A percentile compares a stretch with the other conserved stretches of the same genome.
Conservation (phyloP, 1,139 yeast species). For the Kurtzmaniella quercitrusa region DNA sequence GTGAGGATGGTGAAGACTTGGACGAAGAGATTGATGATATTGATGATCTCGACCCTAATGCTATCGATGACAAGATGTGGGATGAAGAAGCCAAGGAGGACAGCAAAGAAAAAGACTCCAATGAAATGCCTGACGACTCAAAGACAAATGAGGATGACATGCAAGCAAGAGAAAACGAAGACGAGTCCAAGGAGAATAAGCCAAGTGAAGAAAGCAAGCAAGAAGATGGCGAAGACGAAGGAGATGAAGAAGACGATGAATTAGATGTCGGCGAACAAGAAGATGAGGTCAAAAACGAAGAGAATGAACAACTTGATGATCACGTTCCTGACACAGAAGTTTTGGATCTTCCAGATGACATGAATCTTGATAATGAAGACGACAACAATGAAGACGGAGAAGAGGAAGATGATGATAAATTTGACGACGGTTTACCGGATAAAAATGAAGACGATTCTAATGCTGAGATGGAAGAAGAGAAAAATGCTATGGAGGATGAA, state of each 20-base stretch:
- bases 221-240: constrained; percentile 26
- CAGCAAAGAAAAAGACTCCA: constrained; percentile 69
- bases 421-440: constrained; percentile 26
- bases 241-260: constrained; percentile 46
- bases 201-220: constrained; percentile 23
- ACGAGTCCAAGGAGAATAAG: constrained; percentile 36
- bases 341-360: constrained; percentile 80
- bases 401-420: constrained; percentile 25
- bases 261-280: constrained; percentile 77
- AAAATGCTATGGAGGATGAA: constrained; percentile 17
- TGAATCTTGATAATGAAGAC: constrained; percentile 69
- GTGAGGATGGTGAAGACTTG: constrained; percentile 55
- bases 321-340: constrained; percentile 79
- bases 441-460: constrained; percentile 17
- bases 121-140: constrained; percentile 57
- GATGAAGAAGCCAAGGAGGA: constrained; percentile 84
- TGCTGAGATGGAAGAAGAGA: constrained; percentile 15
- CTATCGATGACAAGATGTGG: constrained; percentile 98
- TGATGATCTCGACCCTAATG: constrained; percentile 90
- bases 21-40: constrained; percentile 91
- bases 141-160: constrained; percentile 53
- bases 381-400: constrained; percentile 50
- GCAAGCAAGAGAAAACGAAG: constrained; percentile 58
- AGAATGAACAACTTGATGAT: constrained; percentile 65
- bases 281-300: constrained; percentile 70